Evolutionary conservation across 2,329 filamentous ascomycete species (phyloP), one percentile per base, ranked within the genome.

Genomic region (Colletotrichum truncatum): DNA sequence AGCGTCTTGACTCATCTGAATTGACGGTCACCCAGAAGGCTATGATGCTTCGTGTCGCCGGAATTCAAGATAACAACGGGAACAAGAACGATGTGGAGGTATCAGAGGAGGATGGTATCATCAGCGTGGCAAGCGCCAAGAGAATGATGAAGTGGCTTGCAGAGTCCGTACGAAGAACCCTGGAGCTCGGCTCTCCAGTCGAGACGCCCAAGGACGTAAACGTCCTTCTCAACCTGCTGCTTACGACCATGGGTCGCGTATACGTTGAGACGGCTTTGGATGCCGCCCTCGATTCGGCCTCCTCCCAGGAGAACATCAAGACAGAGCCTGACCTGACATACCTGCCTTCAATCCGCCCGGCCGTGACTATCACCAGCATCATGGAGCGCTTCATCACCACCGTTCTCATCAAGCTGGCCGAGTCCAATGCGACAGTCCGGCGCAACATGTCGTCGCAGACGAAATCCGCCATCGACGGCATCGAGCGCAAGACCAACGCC

Each of bases 141-240:
- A 88, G 96, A 62, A 99, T 99, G 94, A 86, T 99, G 66, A 97
- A 93, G 75, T 99, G 96, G 96, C 83, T 99, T 39, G 96, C 96
- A 3, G 96, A 99, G 81, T 94, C 93, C 67, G 95, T 99, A 23
- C 92, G 96, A 38, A 87, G 96, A 68, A 93, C 94, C 0, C 84
- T 99, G 9, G 96, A 99, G 77, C 84, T 99, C n/a, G 94, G 93
- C 23, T 91, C 93, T 23, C 90, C 90, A 54, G 91, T 87, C 62
- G 96, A 99, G 71, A 98, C 94, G 4, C 93, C 96, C 14, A 98
- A 97, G 77, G 96, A 99, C 76, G 93, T 98, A 60, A 92, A 91
- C 46, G 89, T 93, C 66, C 85, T 98, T 23, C 85, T 98, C 32
- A 92, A 91, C 74, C 86, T 98, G 23, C 85, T 99, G 3, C 86